phyloP scores from a whole-genome alignment of 208 protist species.

The Leishmania major region DNA sequence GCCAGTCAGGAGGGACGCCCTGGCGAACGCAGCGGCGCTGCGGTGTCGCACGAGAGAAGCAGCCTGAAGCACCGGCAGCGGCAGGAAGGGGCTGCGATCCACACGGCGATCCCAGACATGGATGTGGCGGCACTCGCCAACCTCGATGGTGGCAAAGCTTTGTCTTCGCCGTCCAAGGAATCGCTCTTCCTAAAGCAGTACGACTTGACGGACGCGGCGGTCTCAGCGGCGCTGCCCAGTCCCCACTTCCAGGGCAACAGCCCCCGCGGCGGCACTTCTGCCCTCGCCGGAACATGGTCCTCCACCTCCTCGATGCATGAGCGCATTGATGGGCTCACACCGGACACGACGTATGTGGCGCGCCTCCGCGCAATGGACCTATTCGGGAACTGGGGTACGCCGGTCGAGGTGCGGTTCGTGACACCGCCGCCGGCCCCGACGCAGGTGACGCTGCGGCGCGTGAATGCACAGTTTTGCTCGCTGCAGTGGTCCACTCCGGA shows the following conservation, averaged over 20 bases:
- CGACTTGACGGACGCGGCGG: slow-evolving; percentile 19
- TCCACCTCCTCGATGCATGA: slow-evolving; percentile 12
- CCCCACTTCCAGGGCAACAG: not conserved
- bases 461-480: slow-evolving; percentile 79
- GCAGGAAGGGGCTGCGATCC: not conserved
- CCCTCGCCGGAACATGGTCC: not conserved
- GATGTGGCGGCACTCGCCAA: slow-evolving; percentile 25
- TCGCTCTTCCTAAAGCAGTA: slow-evolving; percentile 32
- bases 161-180: slow-evolving; percentile 1
- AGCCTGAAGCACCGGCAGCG: not conserved
- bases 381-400: slow-evolving; percentile 71
- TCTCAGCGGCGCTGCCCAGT: not conserved
- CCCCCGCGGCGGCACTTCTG: slow-evolving; percentile 2
- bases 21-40: not conserved
- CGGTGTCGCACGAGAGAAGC: not conserved
- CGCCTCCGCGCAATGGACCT: slow-evolving; percentile 80
- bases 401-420: slow-evolving; percentile 59
- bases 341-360: slow-evolving; percentile 69
- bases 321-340: slow-evolving; percentile 40
- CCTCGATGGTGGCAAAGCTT: not conserved
- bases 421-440: slow-evolving; percentile 76
- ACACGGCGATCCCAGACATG: slow-evolving; percentile 45
- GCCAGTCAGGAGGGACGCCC: slow-evolving; percentile 1
- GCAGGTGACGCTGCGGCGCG: slow-evolving; percentile 64
- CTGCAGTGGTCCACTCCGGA: slow-evolving; percentile 77